These are phyloP conservation scores for Botrytis hyacinthi DNA, from an alignment of 2,329 filamentous ascomycete species.

Conservation along the genomic window DNA sequence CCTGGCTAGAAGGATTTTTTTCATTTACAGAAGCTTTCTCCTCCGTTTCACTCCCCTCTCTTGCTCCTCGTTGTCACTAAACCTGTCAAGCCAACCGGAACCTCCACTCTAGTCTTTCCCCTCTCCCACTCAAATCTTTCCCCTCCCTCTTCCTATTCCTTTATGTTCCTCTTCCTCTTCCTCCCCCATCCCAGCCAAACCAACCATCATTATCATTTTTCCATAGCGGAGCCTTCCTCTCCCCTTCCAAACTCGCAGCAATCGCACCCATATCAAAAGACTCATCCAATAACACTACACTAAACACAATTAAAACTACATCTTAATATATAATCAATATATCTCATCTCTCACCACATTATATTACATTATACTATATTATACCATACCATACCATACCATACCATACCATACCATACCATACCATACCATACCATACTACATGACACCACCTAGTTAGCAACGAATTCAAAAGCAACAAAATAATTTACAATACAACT, in stretches of 20 bases:
- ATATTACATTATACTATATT: too few species aligned
- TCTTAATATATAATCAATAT: background rate
- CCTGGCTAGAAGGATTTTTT: background rate
- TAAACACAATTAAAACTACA: background rate
- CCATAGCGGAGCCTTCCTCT: background rate
- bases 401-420: too few species aligned
- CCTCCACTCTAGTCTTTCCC: background rate
- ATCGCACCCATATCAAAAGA: background rate
- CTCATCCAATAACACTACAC: background rate
- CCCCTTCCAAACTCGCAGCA: background rate
- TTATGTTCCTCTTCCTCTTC: background rate
- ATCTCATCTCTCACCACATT: background rate
- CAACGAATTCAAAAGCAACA: too few species aligned
- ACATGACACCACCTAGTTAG: too few species aligned
- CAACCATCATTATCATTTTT: background rate
- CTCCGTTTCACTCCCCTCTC: background rate
- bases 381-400: too few species aligned
- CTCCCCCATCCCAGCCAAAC: background rate
- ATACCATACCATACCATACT: too few species aligned
- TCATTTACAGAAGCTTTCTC: background rate
- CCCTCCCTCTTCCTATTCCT: too few species aligned
- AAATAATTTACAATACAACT: too few species aligned
- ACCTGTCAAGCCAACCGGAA: rapidly evolving
- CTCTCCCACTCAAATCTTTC: background rate
- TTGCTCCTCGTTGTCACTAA: background rate